A percentile compares a stretch with the other conserved stretches of the same genome.
phyloP scores from a whole-genome alignment of 2,329 filamentous ascomycete genomes.

The Mycosphaerella sp. region DNA sequence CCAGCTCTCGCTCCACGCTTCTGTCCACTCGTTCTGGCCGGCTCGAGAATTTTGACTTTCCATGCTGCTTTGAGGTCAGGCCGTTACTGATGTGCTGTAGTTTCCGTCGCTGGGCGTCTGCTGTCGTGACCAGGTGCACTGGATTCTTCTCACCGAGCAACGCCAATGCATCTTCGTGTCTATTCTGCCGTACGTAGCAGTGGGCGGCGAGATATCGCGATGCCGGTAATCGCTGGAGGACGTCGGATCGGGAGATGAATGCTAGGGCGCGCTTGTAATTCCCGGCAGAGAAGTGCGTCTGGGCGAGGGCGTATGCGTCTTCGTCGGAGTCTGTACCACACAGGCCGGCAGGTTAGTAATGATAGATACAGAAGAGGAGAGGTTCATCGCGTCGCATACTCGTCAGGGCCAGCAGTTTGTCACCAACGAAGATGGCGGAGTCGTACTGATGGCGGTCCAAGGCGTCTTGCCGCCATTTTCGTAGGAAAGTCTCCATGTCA shows the following conservation, averaged over 20 bases:
- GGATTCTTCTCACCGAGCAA: constrained; percentile 90
- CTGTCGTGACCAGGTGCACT: constrained; percentile 71
- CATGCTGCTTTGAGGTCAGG: constrained; percentile 40
- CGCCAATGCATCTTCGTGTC: constrained; percentile 79
- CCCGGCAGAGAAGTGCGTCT: constrained; percentile 91
- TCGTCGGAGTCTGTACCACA: constrained; percentile 69
- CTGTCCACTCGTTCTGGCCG: constrained; percentile 49
- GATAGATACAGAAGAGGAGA: neutral
- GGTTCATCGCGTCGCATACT: constrained; percentile 49
- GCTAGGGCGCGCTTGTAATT: constrained; percentile 90
- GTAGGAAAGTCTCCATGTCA: constrained; percentile 83
- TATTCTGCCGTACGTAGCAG: constrained; percentile 86
- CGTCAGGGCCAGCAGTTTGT: constrained; percentile 91
- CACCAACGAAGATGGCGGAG: constrained; percentile 91
- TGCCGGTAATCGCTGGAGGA: constrained; percentile 72
- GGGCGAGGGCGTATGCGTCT: constrained; percentile 96
- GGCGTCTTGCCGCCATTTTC: constrained; percentile 92
- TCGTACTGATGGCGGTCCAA: constrained; percentile 95
- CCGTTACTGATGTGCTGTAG: constrained; percentile 58
- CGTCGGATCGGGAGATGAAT: constrained; percentile 76
- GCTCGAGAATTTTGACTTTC: constrained; percentile 32
- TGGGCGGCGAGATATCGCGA: constrained; percentile 91
- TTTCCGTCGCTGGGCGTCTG: constrained; percentile 62
- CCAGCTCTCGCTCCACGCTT: constrained; percentile 57
- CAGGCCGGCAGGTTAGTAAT: constrained; percentile 3